These are phyloP conservation scores for Leishmania arabica DNA, from an alignment of 208 protist species.

Conservation along the genomic window DNA sequence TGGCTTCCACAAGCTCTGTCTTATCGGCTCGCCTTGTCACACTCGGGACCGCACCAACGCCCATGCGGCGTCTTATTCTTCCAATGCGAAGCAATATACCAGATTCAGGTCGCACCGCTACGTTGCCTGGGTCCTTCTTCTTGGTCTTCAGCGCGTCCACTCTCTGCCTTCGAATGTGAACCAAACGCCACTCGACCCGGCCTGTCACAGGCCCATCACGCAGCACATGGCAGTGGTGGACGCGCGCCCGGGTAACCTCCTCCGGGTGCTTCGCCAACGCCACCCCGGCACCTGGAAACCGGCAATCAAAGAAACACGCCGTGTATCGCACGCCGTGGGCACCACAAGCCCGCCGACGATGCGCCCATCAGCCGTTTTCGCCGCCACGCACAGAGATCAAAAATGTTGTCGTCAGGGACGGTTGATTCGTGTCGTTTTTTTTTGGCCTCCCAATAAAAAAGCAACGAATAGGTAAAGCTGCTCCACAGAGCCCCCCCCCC, in stretches of 20 bases:
- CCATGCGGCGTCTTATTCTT: not conserved
- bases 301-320: conserved; percentile 19
- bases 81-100: not conserved
- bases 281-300: conserved; percentile 24
- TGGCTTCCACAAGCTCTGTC: not conserved
- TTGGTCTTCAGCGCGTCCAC: too few species aligned
- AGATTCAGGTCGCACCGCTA: not conserved
- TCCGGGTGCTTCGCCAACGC: conserved; percentile 18
- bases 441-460: not conserved
- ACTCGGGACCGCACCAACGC: not conserved
- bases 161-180: conserved; percentile 3
- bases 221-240: not conserved
- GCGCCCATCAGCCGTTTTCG: conserved; percentile 20
- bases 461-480: not conserved
- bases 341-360: conserved; percentile 11
- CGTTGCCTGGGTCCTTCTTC: too few species aligned
- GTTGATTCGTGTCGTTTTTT: not conserved
- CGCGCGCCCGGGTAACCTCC: conserved; percentile 6
- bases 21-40: not conserved
- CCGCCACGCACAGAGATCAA: not conserved
- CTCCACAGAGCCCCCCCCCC: not conserved
- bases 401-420: conserved; percentile 11
- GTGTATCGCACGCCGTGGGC: conserved; percentile 11
- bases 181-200: conserved; percentile 13
- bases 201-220: conserved; percentile 7